Evolutionary conservation across 345 rosid genomes (phyloP), one percentile per base, ranked within the genome.

Genomic region (Ricinus communis): DNA sequence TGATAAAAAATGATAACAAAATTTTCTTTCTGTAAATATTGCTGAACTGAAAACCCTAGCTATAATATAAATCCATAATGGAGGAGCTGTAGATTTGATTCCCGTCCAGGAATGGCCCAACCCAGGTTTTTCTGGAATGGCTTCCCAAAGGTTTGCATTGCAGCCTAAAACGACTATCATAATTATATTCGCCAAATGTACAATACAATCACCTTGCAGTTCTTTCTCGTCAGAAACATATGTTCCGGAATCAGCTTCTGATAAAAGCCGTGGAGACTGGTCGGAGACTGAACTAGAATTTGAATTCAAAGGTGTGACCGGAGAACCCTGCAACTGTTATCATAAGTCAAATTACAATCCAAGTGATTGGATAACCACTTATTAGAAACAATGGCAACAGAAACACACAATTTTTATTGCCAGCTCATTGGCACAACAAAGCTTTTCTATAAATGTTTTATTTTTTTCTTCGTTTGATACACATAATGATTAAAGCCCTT

Each of bases 231-330:
- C 85, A 60, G 80, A 60, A 74, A 62, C 77, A 74, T 36, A 52
- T 62, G 80, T 76, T 68, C 81, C 86, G 72, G 96, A 86, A 76
- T 89, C 87, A 66, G 84, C 96, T 79, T 89, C 94, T 40, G 87
- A 78, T 55, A 79, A 62, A 81, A 52, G 71, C 86, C 74, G 71
- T 56, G 90, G 70, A 58, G 93, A 65, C 40, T 82, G 88, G 61
- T 92, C 91, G 61, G 92, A 85, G 68, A 74, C 68, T 75, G 96
- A 88, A 83, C 97, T 82, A 66, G 99, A 85, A 85, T 81, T 84
- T 80, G 98, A 92, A 80, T 89, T 90, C 72, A 82, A 77, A 66
- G 97, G 87, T 43, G 98, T 87, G 74, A 77, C 85, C 46, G 98
- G 88, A 73, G 94, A 79, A 79, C 82, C 88, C 83, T 90, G 97